Base-by-base conservation (phyloP, 2,329 filamentous ascomycete species). In the Aspergillus cejpii region DNA sequence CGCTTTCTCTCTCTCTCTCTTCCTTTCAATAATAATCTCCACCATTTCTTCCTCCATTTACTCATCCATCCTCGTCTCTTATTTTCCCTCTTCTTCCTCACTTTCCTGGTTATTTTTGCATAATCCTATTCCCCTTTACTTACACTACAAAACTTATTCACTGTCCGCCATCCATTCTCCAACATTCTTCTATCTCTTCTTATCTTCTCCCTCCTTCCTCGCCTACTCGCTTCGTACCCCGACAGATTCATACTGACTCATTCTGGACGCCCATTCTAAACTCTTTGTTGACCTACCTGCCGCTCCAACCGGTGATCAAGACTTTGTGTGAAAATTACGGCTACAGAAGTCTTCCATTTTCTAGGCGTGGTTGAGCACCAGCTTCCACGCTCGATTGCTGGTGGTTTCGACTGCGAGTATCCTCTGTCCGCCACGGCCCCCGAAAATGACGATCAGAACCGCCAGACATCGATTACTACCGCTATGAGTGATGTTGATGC, bases 401-500 rank as follows among this genome's bases (percentile, higher is more conserved):
- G 62, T 63, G 60, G 59, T 57, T 56, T 51, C 52, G 55, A 58
- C 56, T 55, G 47, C 57, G 54, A 49, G 53, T 55, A 56, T 45
- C 45, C 49, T 34, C 51, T 51, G 49, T 52, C 61, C 58, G 58
- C 60, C 61, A 66, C 65, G 60, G 63, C 62, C 56, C 57, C 62
- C 64, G 58, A 70, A 67, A 64, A 70, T 70, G 68, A 69, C 65
- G 68, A 69, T 54, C 64, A 59, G 62, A 58, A 65, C 52, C 47
- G 49, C 57, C 58, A 60, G 53, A 59, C 54, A 56, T 64, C 64
- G 58, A 66, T 60, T 65, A 62, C 58, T 68, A 65, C 62, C 68
- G 67, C 66, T 69, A 71, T 71, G 68, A 71, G 65, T 70, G 67
- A 71, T 70, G 68, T 65, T 55, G 68, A 69, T 49, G 59, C 65